Evolutionary conservation across 2,329 filamentous ascomycete genomes (phyloP), one percentile per base, ranked within the genome.

Genomic region (Onygenales sp.): DNA sequence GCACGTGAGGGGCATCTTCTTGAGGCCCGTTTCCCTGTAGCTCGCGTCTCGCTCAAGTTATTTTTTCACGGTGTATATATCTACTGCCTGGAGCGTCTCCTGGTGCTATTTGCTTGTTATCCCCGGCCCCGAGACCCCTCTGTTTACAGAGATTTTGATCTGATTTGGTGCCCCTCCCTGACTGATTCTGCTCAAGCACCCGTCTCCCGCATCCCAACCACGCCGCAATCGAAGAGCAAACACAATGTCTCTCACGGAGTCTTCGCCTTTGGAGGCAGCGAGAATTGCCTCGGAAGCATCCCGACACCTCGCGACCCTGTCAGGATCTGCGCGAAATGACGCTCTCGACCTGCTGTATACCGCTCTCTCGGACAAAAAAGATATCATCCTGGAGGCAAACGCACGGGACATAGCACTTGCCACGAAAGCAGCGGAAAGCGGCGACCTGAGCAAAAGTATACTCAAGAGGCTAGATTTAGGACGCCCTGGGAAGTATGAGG

Each of bases 401-500:
- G 84, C 84, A 32, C 80, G 79, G 56, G 93, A 98, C 68, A 79
- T 98, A 51, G 82, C 84, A 52, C 74, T 80, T 45, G 93, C 93
- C 2, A 81, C 79, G 42, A 77, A 81, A 62, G 87, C 88, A 48
- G 88, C 87, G 17, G 80, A 83, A 13, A 81, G 84, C 63, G 92
- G 92, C 42, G 76, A 83, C 47, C 74, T 97, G 49, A 92, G 84
- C 67, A 80, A 86, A 63, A 93, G 88, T 64, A 79, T 97, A 27
- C 81, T 96, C 34, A 93, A 94, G 63, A 81, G 93, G 53, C 78
- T 98, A 56, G 92, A 98, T 70, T 76, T 98, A 48, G 84, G 83
- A 48, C 86, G 87, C 68, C 82, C 83, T 65, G 92, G 92, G 54
- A 97, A 97, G 74, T 98, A 86, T 77, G 91, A 96, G 65, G 93